Conservation (phyloP, 192 early-diverging fungal species). For the Kappamyces sp. region DNA sequence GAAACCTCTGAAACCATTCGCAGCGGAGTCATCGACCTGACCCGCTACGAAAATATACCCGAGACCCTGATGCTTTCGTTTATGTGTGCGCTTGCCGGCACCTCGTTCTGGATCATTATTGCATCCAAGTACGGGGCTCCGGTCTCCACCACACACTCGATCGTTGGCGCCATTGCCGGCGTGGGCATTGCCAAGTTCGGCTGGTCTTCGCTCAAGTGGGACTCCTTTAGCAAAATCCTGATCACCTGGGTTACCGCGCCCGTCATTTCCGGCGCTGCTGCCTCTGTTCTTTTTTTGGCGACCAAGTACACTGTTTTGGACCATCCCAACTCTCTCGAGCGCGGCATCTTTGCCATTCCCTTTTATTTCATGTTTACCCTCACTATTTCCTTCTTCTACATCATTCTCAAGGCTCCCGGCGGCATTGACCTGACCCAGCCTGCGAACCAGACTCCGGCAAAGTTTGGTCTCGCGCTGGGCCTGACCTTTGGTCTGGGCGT, state of each 20-base stretch:
- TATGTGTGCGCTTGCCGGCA: constrained; percentile 73
- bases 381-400: constrained; percentile 59
- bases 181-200: constrained; percentile 48
- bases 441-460: background rate
- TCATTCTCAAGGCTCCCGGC: constrained; percentile 63
- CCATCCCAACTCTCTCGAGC: constrained; percentile 49
- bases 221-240: constrained; percentile 38
- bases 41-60: constrained; percentile 50
- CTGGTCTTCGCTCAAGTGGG: constrained; percentile 25
- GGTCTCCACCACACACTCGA: constrained; percentile 76
- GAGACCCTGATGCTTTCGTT: constrained; percentile 78
- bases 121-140: constrained; percentile 62
- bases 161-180: constrained; percentile 72
- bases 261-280: constrained; percentile 56
- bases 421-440: constrained; percentile 17
- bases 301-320: constrained; percentile 47
- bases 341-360: constrained; percentile 62
- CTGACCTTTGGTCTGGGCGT: constrained; percentile 55
- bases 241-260: constrained; percentile 75
- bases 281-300: constrained; percentile 57
- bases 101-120: constrained; percentile 67
- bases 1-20: constrained; percentile 74
- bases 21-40: constrained; percentile 60
- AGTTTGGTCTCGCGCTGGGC: constrained; percentile 50
- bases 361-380: constrained; percentile 64